Conservation (phyloP, 2,329 filamentous ascomycete species). For the Paraphaeosphaeria sporulosa region DNA sequence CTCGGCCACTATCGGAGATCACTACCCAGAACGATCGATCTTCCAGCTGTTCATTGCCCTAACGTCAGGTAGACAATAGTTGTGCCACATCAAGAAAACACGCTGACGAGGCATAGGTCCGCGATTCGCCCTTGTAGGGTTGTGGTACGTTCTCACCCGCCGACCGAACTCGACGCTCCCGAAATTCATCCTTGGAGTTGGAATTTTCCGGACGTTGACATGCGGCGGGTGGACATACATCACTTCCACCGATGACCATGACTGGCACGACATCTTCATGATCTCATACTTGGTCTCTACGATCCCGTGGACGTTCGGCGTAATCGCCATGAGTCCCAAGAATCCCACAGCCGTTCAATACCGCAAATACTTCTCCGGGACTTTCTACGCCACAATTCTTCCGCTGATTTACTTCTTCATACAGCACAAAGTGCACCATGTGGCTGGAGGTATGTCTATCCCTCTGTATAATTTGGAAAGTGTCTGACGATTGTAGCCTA, state of each 20-base stretch:
- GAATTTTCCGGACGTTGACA: slow-evolving; percentile 86
- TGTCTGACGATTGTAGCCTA: slow-evolving; percentile 71
- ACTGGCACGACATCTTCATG: slow-evolving; percentile 99
- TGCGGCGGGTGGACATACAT: slow-evolving; percentile 99
- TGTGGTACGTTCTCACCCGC: slow-evolving; percentile 91
- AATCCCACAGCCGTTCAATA: slow-evolving; percentile 86
- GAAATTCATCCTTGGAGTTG: slow-evolving; percentile 80
- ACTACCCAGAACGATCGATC: slow-evolving; percentile 94
- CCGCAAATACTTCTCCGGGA: slow-evolving; percentile 80
- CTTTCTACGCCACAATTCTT: slow-evolving; percentile 90
- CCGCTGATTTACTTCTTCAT: slow-evolving; percentile 97
- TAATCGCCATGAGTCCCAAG: slow-evolving; percentile 83
- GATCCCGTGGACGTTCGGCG: slow-evolving; percentile 92
- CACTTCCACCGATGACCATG: slow-evolving; percentile 96
- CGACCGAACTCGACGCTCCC: slow-evolving; percentile 78
- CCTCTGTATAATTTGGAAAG: slow-evolving; percentile 1
- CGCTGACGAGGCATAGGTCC: slow-evolving; percentile 66
- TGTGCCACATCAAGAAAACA: neutral
- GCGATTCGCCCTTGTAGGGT: slow-evolving; percentile 85
- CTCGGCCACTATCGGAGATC: slow-evolving; percentile 94
- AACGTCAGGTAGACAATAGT: slow-evolving; percentile 73
- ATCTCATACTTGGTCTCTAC: slow-evolving; percentile 96
- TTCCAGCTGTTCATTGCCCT: slow-evolving; percentile 98
- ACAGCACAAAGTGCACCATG: slow-evolving; percentile 95
- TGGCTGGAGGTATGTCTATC: slow-evolving; percentile 80